Evolutionary conservation across 2,329 filamentous ascomycete species (phyloP), one percentile per base, ranked within the genome.

Genomic region (Nannizziopsis arthrosporioides): DNA sequence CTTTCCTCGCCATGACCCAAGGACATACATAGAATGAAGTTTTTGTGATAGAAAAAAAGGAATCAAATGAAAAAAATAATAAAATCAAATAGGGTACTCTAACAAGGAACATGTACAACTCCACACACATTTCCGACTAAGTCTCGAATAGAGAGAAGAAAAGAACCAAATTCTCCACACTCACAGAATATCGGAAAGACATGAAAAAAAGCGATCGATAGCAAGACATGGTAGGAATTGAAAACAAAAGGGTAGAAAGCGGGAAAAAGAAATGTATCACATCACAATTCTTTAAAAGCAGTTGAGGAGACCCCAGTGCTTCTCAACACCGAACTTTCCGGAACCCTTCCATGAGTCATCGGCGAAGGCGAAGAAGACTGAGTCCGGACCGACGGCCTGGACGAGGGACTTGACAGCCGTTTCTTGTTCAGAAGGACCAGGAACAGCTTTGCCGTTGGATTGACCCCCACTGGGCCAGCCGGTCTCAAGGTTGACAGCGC

Each of bases 401-500:
- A 80, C 69, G 63, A 96, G 90, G 50, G 77, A 77, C 55, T 75
- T 64, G 64, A 96, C 80, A 58, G 90, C 90, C 38, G 61, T 66
- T 44, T 69, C 69, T 76, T 96, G 90, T 71, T 90, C 72, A 1
- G 62, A 37, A 4, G 57, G 43, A 57, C 84, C 80, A 49, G 89
- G 80, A 58, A 85, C 72, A 50, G 88, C 88, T 15, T 62, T 62
- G 52, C 85, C 86, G 69, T 92, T 90, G 70, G 77, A 67, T 27
- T 66, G 59, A 63, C 89, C 89, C 6, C 63, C 56, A 47, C 72
- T 80, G 55, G 90, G 90, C 88, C 89, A 96, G 60, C 90, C 90
- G 49, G 84, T 85, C 80, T 96, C 90, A 57, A 93, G 75, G 71
- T 90, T 86, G 73, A 86, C 80, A 56, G 81, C 82, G 34, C 77